phyloP scores from a whole-genome alignment of 257 asterid species.

The Scutellaria barbata region DNA sequence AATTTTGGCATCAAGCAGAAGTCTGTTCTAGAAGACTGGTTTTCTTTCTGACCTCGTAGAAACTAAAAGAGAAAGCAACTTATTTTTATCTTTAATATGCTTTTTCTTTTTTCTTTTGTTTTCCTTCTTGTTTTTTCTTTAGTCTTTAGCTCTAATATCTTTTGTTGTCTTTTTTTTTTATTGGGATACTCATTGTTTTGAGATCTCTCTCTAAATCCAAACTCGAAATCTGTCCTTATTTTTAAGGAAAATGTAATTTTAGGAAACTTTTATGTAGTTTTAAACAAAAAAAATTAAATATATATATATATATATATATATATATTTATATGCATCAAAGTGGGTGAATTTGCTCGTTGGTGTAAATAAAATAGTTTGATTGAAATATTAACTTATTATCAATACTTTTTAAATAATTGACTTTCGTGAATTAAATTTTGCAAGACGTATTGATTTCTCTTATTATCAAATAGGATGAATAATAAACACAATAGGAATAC shows the following conservation, averaged over 20 bases:
- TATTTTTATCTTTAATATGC: conserved; percentile 46
- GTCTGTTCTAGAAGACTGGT: conserved; percentile 18
- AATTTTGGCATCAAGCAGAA: conserved; percentile 21
- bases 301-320: no score
- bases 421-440: no score
- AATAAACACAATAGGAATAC: no score
- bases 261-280: background rate
- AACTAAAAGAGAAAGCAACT: conserved; percentile 50
- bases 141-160: conserved; percentile 13
- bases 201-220: background rate
- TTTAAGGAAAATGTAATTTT: background rate
- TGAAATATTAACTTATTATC: no score
- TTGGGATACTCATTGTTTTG: conserved; percentile 19
- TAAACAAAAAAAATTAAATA: background rate
- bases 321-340: no score
- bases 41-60: conserved; percentile 39
- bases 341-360: no score
- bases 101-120: conserved; percentile 35
- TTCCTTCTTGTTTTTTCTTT: conserved; percentile 9
- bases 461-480: no score
- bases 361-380: no score
- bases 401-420: no score
- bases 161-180: background rate
- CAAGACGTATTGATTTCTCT: no score
- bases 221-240: background rate